Conservation (phyloP, 2,329 filamentous ascomycete species). For the Alternaria arborescens region DNA sequence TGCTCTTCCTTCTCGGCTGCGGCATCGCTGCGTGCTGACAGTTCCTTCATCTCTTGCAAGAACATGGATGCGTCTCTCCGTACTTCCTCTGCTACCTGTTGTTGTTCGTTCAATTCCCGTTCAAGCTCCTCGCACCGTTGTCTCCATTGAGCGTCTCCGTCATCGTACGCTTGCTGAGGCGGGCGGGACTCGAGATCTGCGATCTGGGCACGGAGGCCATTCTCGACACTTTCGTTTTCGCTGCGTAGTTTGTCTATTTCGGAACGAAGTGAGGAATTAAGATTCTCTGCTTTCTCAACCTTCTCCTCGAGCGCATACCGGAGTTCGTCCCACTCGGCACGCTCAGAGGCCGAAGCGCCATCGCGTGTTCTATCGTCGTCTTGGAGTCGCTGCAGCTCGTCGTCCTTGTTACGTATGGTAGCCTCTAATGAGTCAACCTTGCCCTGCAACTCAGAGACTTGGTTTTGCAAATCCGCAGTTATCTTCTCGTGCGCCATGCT, state of each 20-base stretch:
- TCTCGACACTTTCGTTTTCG: conserved; percentile 71
- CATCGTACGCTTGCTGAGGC: conserved; percentile 29
- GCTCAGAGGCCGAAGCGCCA: conserved; percentile 66
- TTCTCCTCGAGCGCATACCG: conserved; percentile 75
- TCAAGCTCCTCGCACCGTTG: conserved; percentile 56
- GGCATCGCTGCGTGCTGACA: conserved; percentile 81
- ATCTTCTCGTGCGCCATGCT: conserved; percentile 48
- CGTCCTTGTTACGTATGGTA: conserved; percentile 73
- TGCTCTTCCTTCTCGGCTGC: conserved; percentile 84
- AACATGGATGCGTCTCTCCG: conserved; percentile 83
- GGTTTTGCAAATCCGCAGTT: conserved; percentile 80
- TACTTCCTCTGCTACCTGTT: conserved; percentile 85
- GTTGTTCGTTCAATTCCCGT: conserved; percentile 76
- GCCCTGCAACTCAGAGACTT: conserved; percentile 76
- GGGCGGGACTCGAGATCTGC: conserved; percentile 56
- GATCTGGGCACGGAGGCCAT: conserved; percentile 70
- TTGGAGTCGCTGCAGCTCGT: conserved; percentile 69
- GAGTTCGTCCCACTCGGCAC: conserved; percentile 74
- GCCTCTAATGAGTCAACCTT: conserved; percentile 77
- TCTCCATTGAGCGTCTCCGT: conserved; percentile 44
- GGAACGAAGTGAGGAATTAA: conserved; percentile 81
- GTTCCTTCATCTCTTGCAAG: conserved; percentile 84
- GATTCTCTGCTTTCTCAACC: conserved; percentile 74
- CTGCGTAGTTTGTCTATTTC: conserved; percentile 78
- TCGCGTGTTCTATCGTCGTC: conserved; percentile 65